phyloP scores from a whole-genome alignment of 441 rosid species.

The Mallotus repandus region DNA sequence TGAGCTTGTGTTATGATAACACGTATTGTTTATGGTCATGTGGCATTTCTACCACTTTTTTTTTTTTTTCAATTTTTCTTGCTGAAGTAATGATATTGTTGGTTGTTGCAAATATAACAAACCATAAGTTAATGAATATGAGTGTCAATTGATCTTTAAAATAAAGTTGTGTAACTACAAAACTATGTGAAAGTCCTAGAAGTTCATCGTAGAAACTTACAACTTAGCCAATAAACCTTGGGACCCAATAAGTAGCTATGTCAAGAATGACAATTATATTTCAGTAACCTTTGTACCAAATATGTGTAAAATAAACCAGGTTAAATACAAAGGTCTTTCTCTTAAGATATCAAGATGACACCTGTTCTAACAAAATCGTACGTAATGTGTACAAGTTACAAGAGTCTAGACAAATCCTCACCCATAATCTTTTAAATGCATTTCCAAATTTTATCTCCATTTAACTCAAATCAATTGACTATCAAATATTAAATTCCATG shows the following conservation, averaged over 20 bases:
- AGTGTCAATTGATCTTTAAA: not conserved
- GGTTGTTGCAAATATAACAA: too few species aligned
- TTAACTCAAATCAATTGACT: not conserved
- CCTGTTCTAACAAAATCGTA: not conserved
- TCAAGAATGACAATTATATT: conserved; percentile 1
- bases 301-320: not conserved
- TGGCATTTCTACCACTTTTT: too few species aligned
- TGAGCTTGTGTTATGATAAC: not conserved
- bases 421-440: not conserved
- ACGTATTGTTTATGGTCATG: not conserved
- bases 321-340: not conserved
- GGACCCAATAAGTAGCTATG: not conserved
- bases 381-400: not conserved
- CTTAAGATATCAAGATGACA: not conserved
- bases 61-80: not conserved
- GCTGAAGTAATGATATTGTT: not conserved
- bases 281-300: not conserved
- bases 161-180: not conserved
- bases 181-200: not conserved
- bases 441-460: not conserved
- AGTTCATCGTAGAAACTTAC: not conserved
- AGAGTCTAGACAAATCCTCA: not conserved
- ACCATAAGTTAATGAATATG: too few species aligned
- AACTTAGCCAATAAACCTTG: not conserved
- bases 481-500: not conserved